Base-by-base conservation (phyloP, 2,329 filamentous ascomycete genomes). In the Neofusicoccum ribis region DNA sequence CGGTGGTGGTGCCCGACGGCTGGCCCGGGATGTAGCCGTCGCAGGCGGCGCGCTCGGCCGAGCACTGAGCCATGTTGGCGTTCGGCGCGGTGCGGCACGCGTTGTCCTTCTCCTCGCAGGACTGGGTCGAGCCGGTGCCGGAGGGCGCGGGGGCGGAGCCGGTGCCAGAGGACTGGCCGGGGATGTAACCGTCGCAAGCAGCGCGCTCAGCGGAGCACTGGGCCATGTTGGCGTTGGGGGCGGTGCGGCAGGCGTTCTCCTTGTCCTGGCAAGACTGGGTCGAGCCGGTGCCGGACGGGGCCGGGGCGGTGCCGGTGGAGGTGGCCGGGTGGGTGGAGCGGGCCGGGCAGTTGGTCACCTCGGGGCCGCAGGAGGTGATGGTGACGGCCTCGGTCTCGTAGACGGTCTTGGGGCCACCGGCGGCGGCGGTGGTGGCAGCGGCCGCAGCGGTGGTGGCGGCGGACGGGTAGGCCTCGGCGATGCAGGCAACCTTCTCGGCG, bases 301-400 rank as follows among this genome's bases (percentile, higher is more conserved):
- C 47, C 5, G 49, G 54, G n/a, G 14, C 54, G 15, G 41, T 31
- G 56, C 49, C 31, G 39, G 44, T 39, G 46, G 27, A 36, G n/a
- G 54, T 61, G 47, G 54, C 46, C 34, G 63, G 58, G 27, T 46
- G 56, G 56, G 56, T 47, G 59, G 65, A 46, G 43, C 60, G 52
- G 52, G 63, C 66, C 50, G 68, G 67, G 68, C 66, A 69, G 66
- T 66, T 65, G 62, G 67, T 67, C 63, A 68, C 63, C 43, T 64
- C 59, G 44, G 52, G 61, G 46, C 56, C 59, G 65, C 64, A 62
- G 31, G 64, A 64, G 65, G 65, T 59, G 59, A 67, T 63, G 62
- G 63, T 59, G 46, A 65, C 41, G 17, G 43, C 27, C 39, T 66
- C 39, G 31, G 67, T 64, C 39, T 50, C 14, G 64, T 62, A 62